Base-by-base conservation (phyloP, 2,329 filamentous ascomycete genomes). In the Rhexocercosporidium sp. region DNA sequence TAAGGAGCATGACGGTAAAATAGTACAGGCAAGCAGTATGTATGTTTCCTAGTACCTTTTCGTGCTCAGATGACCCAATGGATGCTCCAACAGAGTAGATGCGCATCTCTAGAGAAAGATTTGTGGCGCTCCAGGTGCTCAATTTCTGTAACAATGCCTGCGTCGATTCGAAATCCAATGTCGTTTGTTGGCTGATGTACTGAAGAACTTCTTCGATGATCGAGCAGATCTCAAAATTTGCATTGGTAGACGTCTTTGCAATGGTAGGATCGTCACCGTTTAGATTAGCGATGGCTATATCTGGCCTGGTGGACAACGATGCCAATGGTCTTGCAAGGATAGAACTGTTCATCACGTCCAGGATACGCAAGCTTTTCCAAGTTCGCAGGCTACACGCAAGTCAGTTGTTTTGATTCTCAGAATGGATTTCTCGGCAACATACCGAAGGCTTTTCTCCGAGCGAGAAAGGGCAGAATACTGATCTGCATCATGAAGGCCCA, bases 401-500 rank as follows among this genome's bases (percentile, higher is more conserved):
- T 57, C 11, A 56, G 25, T 22, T 29, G 7, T 27, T 22, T n/a
- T n/a, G n/a, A n/a, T n/a, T n/a, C n/a, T n/a, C n/a, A n/a, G n/a
- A n/a, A n/a, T n/a, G n/a, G 12, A n/a, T 1, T 20, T 7, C 11
- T 16, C 12, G 12, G 22, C 18, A 22, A 16, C 41, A 31, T 61
- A 61, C 59, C 59, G 29, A 6, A 31, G 37, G 37, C 31, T 57
- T 44, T 62, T 34, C 49, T 67, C 54, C 6, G 44, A 61, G 9
- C 31, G 39, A 59, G 56, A 46, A 11, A 67, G 46, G 4, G 39
- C 54, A 16, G 37, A 44, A 63, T 66, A 57, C 14, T 54, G 51
- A 27, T 68, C 62, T 7, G 51, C 60, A 2, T 75, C 70, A 44
- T 79, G 75, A 1, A 79, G 72, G 0, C 78, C 78, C 6, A 80